phyloP scores from a whole-genome alignment of 495 filamentous ascomycete genomes.

The Penicillium angulare region DNA sequence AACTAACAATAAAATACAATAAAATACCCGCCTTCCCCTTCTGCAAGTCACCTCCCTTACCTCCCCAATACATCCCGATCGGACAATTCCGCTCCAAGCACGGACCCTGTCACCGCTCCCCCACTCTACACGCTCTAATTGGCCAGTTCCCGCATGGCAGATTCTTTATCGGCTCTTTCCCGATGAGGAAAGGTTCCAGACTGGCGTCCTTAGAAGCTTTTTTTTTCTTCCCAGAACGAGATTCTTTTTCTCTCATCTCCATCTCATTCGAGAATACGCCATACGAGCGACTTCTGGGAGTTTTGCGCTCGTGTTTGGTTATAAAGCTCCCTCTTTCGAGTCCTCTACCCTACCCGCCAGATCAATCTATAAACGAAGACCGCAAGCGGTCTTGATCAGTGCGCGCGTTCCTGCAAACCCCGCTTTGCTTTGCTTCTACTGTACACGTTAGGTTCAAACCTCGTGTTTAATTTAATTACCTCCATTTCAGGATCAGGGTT shows the following conservation, averaged over 20 bases:
- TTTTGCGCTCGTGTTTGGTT: slow-evolving; percentile 54
- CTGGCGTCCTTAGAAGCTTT: slow-evolving; percentile 2
- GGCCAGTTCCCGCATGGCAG: slow-evolving; percentile 8
- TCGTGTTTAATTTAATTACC: background rate
- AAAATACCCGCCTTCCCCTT: too few relatives aligned
- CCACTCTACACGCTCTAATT: background rate
- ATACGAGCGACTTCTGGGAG: slow-evolving; percentile 57
- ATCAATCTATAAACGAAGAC: too few relatives aligned
- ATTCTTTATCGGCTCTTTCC: slow-evolving; percentile 21
- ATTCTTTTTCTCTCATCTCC: slow-evolving; percentile 6
- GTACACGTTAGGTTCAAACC: background rate
- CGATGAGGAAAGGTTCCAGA: slow-evolving; percentile 29
- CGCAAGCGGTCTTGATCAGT: slow-evolving; percentile 1
- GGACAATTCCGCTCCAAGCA: background rate
- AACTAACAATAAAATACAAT: background rate
- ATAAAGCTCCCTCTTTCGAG: slow-evolving; percentile 41
- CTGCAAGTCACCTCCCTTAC: too few relatives aligned
- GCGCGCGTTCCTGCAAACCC: slow-evolving; percentile 3
- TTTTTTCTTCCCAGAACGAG: too few relatives aligned
- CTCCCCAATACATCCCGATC: background rate
- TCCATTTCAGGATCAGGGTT: too few relatives aligned
- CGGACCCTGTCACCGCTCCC: background rate
- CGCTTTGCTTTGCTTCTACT: background rate
- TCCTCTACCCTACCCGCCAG: background rate
- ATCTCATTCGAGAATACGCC: background rate